phyloP scores from a whole-genome alignment of 164 flowering plant species.

The Taxillus chinensis region DNA sequence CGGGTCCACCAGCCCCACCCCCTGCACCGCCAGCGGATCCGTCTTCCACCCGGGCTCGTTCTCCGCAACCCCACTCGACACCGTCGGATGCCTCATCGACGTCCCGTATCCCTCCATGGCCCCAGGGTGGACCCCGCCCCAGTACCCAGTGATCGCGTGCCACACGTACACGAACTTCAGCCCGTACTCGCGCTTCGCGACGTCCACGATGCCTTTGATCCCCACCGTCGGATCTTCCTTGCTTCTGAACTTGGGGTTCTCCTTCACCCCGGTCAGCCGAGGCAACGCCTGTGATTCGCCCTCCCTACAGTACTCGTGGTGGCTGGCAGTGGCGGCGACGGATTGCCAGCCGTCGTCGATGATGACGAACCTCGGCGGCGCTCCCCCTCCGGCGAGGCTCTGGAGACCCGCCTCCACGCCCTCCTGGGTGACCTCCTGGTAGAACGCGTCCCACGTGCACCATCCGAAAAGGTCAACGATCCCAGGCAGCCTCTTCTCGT shows the following conservation, averaged over 20 bases:
- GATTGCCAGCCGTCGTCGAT: conserved; percentile 99
- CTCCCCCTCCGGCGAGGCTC: conserved; percentile 53
- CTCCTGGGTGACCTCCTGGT: conserved; percentile 83
- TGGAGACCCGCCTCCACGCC: conserved; percentile 74
- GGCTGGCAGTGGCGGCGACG: conserved; percentile 35
- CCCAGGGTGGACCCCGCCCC: conserved; percentile 90
- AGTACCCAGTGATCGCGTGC: conserved; percentile 95
- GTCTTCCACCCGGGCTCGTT: conserved; percentile 70
- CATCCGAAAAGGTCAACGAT: conserved; percentile 86
- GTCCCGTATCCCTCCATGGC: conserved; percentile 70
- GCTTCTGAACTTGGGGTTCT: conserved; percentile 65
- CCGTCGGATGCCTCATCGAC: conserved; percentile 40
- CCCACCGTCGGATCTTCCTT: conserved; percentile 55
- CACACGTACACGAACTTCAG: conserved; percentile 82
- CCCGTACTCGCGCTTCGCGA: conserved; percentile 71
- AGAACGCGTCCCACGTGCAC: conserved; percentile 99
- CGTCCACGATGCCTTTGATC: conserved; percentile 55
- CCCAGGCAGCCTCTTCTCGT: conserved; percentile 77
- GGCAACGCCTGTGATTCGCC: conserved; percentile 21
- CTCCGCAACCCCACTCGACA: conserved; percentile 48
- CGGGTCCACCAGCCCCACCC: conserved; percentile 73
- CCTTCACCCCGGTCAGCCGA: conserved; percentile 73
- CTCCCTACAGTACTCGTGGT: conserved; percentile 5
- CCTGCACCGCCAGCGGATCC: conserved; percentile 60
- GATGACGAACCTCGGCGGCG: conserved; percentile 83